Conservation (phyloP, 306 rosid species). For the Pyrus pyrifolia region DNA sequence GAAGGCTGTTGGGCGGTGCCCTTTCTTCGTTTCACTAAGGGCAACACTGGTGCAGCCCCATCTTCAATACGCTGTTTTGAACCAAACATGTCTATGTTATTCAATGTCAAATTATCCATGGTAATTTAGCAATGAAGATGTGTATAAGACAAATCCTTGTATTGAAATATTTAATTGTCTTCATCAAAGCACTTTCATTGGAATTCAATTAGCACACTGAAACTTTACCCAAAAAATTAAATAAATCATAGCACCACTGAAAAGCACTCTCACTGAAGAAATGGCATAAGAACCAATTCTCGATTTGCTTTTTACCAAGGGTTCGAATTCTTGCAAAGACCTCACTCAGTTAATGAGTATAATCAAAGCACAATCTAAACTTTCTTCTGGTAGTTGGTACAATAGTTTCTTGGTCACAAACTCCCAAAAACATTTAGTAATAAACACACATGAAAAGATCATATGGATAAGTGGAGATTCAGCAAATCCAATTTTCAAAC, state of each 20-base stretch:
- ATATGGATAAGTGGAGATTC: neutral
- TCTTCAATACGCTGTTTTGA: constrained; percentile 42
- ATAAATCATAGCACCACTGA: too few relatives aligned
- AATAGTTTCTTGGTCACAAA: neutral
- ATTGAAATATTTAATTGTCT: neutral
- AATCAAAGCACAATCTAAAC: neutral
- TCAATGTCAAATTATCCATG: neutral
- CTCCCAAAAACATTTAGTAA: neutral
- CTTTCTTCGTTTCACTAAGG: constrained; percentile 43
- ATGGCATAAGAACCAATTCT: neutral
- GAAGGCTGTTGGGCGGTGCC: constrained; percentile 34
- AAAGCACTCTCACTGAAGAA: neutral
- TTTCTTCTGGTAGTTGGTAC: neutral
- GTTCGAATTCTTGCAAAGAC: neutral
- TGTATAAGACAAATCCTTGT: neutral
- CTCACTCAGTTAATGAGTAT: neutral
- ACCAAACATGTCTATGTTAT: neutral
- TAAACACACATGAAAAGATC: neutral
- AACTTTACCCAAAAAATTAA: too few relatives aligned
- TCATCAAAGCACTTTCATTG: neutral
- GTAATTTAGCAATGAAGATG: neutral
- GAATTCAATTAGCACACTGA: neutral
- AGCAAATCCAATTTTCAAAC: neutral
- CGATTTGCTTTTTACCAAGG: neutral
- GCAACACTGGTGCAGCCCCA: constrained; percentile 44